Evolutionary conservation across 2,329 filamentous ascomycete species (phyloP), one percentile per base, ranked within the genome.

Genomic region (Aspergillus sp.): DNA sequence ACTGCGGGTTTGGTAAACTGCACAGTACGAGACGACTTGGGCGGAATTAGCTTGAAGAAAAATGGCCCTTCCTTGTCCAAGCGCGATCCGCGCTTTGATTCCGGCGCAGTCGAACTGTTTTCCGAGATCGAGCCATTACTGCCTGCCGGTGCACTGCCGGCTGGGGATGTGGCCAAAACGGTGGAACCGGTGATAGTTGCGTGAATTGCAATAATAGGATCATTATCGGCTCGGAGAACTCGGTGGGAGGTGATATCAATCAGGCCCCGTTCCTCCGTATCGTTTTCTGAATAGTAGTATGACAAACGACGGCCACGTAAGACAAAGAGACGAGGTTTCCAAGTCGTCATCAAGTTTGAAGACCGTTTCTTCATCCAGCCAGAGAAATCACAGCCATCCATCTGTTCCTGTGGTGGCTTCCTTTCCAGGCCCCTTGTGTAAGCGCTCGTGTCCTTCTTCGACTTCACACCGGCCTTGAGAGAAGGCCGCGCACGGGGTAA

Each of bases 321-420:
- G 7, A 99, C 88, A 70, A 99, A 99, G n/a, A 98, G 82, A 12
- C 95, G 88, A 12, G 93, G 90, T 71, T 98, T 99, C 95, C 95
- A 99, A 2, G 93, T 96, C 2, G 92, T 92, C 88, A 99, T 96
- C 34, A 98, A 81, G 68, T 93, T 95, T 1, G 91, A 93, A 59
- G 91, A 96, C 76, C 96, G 93, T 83, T 99, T 99, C 81, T 95
- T 98, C 95, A 99, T 99, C 95, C 95, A 99, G 1, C 95, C 95
- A 68, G 89, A 93, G 73, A 96, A 98, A 70, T 99, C 93, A 55
- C 91, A 93, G 60, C 86, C 87, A 61, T 86, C 79, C 75, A 96
- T 95, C 60, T 93, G 92, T 70, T 96, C 91, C 55, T 86, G 82
- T 0, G 95, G 95, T 0, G 85, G 79, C 59, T 93, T 89, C 74